Percentiles rank a stretch among this genome's conserved stretches.
Evolutionary conservation across 2,329 filamentous ascomycete genomes (phyloP).

Genomic region (Venturia pyrina): DNA sequence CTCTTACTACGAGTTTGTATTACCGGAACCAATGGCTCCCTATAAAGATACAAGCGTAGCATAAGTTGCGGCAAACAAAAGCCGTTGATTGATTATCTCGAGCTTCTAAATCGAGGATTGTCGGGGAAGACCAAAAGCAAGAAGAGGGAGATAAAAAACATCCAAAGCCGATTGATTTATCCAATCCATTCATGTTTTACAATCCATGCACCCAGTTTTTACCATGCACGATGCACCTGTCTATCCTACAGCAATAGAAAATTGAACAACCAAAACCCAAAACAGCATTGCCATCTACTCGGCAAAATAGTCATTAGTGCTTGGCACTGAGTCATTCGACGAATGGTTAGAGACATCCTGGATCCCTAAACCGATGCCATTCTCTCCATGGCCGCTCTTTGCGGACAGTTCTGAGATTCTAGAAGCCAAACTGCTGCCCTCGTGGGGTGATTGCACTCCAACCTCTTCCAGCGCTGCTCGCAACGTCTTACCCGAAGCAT

Average conservation of each 20-base stretch:
- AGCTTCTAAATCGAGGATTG: too few species aligned
- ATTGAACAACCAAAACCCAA: background rate
- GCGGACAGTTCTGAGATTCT: background rate
- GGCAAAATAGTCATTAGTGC: background rate
- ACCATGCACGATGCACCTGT: too few species aligned
- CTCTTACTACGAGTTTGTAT: too few species aligned
- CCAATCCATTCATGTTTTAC: too few species aligned
- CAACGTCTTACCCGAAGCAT: conserved; percentile 74
- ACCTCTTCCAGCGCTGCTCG: conserved; percentile 54
- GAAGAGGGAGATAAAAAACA: too few species aligned
- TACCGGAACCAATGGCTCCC: too few species aligned
- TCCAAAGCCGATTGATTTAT: too few species aligned
- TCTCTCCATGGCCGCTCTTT: background rate
- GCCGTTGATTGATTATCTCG: too few species aligned
- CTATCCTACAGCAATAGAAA: background rate
- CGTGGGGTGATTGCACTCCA: conserved; percentile 18
- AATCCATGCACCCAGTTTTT: too few species aligned
- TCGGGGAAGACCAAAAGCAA: too few species aligned
- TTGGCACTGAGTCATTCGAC: background rate
- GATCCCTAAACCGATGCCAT: background rate
- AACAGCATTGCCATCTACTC: background rate
- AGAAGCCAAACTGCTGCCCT: background rate
- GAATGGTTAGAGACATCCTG: background rate
- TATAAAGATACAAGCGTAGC: too few species aligned
- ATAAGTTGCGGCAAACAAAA: too few species aligned